Percentiles rank a stretch among this genome's conserved stretches.
phyloP scores from a whole-genome alignment of 768 basidiomycete species.

The Phylloporus sp. region DNA sequence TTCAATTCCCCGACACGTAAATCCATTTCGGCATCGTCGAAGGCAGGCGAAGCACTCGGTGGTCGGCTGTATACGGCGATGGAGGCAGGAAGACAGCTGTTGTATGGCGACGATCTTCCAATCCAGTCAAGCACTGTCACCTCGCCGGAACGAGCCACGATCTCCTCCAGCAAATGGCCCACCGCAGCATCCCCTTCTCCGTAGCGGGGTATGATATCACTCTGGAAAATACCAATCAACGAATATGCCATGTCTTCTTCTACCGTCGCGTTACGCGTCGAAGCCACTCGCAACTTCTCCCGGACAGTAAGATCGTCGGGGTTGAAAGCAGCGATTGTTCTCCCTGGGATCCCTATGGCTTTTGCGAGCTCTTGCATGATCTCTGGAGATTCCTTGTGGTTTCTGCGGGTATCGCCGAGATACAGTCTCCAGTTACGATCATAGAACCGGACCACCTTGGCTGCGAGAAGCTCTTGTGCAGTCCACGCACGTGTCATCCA shows the following conservation, averaged over 20 bases:
- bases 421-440: not conserved
- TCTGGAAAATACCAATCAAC: not conserved
- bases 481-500: conserved; percentile 1
- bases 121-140: not conserved
- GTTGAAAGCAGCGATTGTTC: not conserved
- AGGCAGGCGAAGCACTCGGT: not conserved
- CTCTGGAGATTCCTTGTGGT: not conserved
- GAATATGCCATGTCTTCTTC: not conserved
- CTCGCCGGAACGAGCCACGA: not conserved
- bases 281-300: not conserved
- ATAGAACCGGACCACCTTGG: not conserved
- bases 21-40: not conserved
- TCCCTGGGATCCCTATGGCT: not conserved
- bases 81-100: not conserved
- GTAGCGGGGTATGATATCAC: not conserved
- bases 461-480: not conserved
- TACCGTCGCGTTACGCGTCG: not conserved
- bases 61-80: not conserved
- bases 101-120: not conserved
- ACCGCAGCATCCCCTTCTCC: not conserved
- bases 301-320: not conserved
- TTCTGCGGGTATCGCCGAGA: not conserved
- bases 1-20: not conserved
- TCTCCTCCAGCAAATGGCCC: not conserved
- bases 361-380: not conserved